A percentile compares a stretch with the other conserved stretches of the same genome.
These are phyloP conservation scores for Auricularia sp. DNA, from an alignment of 768 basidiomycete genomes.

Conservation along the genomic window DNA sequence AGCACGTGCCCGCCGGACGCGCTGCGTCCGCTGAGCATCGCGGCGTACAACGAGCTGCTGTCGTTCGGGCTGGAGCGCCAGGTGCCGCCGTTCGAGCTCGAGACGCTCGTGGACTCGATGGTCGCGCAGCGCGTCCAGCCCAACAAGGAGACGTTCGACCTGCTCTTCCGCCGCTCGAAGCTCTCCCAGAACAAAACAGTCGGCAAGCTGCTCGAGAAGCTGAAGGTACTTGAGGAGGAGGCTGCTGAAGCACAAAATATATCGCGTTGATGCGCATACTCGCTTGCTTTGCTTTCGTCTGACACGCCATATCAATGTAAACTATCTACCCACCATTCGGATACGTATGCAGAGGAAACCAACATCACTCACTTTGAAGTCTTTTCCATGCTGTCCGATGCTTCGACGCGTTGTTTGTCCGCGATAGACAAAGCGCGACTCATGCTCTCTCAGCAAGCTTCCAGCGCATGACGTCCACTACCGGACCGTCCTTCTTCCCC, in stretches of 20 bases:
- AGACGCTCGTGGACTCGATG: background rate
- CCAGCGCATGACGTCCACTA: background rate
- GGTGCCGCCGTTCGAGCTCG: background rate
- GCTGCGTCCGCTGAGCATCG: background rate
- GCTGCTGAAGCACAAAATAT: too few relatives aligned
- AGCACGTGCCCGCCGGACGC: background rate
- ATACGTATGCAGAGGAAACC: too few relatives aligned
- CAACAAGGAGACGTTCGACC: background rate
- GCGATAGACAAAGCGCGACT: too few relatives aligned
- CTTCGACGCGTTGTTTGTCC: too few relatives aligned
- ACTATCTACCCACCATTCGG: too few relatives aligned
- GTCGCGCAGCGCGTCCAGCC: background rate
- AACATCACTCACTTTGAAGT: too few relatives aligned
- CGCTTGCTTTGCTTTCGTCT: too few relatives aligned
- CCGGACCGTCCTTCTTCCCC: constrained; percentile 10
- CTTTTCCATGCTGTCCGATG: too few relatives aligned
- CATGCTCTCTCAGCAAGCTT: too few relatives aligned
- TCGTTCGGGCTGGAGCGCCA: background rate
- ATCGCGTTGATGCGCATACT: too few relatives aligned
- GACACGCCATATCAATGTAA: too few relatives aligned
- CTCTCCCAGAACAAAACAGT: background rate
- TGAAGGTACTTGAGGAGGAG: too few relatives aligned
- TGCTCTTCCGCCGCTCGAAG: background rate
- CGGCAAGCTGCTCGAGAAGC: background rate
- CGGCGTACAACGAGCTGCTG: constrained; percentile 1